Conservation (phyloP, 1,284 basidiomycete genomes). For the Tylopilus orsonianus region DNA sequence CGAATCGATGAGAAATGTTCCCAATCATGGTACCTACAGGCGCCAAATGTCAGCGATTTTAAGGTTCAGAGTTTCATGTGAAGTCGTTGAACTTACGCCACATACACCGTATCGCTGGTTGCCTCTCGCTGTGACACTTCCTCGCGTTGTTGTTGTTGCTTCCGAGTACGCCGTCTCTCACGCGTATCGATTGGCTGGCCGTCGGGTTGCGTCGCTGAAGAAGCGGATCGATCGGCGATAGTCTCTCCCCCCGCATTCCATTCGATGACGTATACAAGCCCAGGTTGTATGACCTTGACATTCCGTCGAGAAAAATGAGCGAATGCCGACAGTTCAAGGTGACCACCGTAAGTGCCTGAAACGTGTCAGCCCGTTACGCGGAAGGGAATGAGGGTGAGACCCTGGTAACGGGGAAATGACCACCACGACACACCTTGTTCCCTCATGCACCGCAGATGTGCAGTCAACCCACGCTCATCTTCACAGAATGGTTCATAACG, state of each 20-base stretch:
- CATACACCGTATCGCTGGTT: constrained; percentile 58
- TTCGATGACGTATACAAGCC: constrained; percentile 80
- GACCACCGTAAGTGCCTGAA: constrained; percentile 84
- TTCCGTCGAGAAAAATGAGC: constrained; percentile 76
- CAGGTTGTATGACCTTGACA: constrained; percentile 91
- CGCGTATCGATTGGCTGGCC: constrained; percentile 32
- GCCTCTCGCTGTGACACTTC: constrained; percentile 32
- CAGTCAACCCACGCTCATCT: constrained; percentile 73
- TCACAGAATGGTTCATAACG: constrained; percentile 89
- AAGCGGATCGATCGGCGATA: constrained; percentile 29
- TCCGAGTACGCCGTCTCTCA: constrained; percentile 31
- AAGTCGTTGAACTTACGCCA: constrained; percentile 60
- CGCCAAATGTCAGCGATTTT: constrained; percentile 12
- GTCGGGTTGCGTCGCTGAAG: constrained; percentile 29
- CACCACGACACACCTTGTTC: constrained; percentile 56
- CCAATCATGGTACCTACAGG: constrained; percentile 81
- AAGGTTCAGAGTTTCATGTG: constrained; percentile 12
- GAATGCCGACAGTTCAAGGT: constrained; percentile 88
- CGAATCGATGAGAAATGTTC: constrained; percentile 94
- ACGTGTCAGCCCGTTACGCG: constrained; percentile 12
- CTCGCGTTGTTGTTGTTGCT: constrained; percentile 33
- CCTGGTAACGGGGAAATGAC: constrained; percentile 3
- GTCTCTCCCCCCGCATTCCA: constrained; percentile 57
- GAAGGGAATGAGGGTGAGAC: constrained; percentile 1
- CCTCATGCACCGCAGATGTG: constrained; percentile 74